phyloP scores from a whole-genome alignment of 2,329 filamentous ascomycete genomes.

The Beauveria asiatica region DNA sequence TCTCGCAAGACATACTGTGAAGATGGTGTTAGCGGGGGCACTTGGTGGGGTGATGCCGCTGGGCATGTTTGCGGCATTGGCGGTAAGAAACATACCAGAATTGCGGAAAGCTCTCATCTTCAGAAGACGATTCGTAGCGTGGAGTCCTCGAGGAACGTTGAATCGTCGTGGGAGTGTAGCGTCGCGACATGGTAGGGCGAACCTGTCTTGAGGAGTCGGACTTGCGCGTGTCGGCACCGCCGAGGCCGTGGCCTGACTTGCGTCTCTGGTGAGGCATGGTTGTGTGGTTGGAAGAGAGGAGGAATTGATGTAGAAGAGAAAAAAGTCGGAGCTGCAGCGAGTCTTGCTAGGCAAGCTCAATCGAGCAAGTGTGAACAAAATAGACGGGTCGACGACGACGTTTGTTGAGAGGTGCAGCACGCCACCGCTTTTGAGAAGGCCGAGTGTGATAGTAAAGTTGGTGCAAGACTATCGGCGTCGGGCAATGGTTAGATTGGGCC shows the following conservation, averaged over 20 bases:
- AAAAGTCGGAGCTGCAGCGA: neutral
- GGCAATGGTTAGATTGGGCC: conserved; percentile 9
- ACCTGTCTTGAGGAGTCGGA: conserved; percentile 38
- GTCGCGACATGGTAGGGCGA: conserved; percentile 37
- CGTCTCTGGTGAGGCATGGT: conserved; percentile 49
- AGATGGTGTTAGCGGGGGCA: conserved; percentile 16
- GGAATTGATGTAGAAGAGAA: neutral
- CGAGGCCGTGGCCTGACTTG: conserved; percentile 47
- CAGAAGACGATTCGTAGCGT: conserved; percentile 43
- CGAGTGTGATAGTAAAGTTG: neutral
- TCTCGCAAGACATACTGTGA: conserved; percentile 56
- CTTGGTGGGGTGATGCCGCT: conserved; percentile 12
- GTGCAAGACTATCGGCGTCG: conserved; percentile 1
- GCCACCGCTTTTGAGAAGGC: conserved; percentile 1
- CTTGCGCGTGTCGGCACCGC: conserved; percentile 48
- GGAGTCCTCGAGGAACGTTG: conserved; percentile 44
- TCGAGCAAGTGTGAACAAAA: neutral
- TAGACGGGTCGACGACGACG: neutral
- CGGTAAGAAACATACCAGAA: conserved; percentile 45
- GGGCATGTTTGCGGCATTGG: conserved; percentile 10
- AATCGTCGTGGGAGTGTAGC: conserved; percentile 39
- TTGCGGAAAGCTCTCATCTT: conserved; percentile 57
- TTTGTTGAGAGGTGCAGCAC: neutral
- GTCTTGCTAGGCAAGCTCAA: neutral
- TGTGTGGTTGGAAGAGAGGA: conserved; percentile 3